Evolutionary conservation across 352 stramenopile genomes (phyloP), one percentile per base, ranked within the genome.

Genomic region (Globisporangium acanthophoron): DNA sequence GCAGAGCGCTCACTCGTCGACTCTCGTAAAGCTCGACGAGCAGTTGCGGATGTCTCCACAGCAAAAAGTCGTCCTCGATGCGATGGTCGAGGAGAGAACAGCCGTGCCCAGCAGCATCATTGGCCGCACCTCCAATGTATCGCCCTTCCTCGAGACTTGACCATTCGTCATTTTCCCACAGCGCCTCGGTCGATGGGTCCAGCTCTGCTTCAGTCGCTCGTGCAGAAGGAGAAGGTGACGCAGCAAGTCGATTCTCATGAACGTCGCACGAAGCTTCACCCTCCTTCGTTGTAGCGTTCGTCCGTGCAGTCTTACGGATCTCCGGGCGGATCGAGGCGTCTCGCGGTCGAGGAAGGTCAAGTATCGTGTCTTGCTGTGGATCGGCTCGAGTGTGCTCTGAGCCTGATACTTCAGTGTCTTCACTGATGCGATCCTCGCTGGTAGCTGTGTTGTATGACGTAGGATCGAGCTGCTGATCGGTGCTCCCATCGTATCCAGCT

Each of bases 151-250:
- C 76, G 13, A 86, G 57, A 49, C 65, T 77, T 20, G 65, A 54
- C 55, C 71, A 77, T 18, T 83, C 76, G 2, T 81, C 71, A 31
- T 86, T 73, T 9, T 54, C 58, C 76, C 76, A 86, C 37, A 70
- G 62, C 9, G 54, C 46, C 9, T 47, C 20, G 6, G n/a, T 13
- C 15, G 54, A 18, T 11, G 40, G 16, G 18, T 29, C 15, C 40
- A 15, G 2, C 18, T 29, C 33, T 45, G 18, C 41, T 43, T 50
- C 27, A 20, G n/a, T 27, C 33, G n/a, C 24, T 27, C 24, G 18
- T 15, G 16, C 21, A 29, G 15, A 20, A 15, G 16, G 39, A 16
- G 39, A 11, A 43, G 16, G 11, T 8, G 39, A 43, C 39, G 16
- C 12, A 43, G 11, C 39, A 43, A 43, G 39, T 43, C 39, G 39